A percentile compares a stretch with the other conserved stretches of the same genome.
Evolutionary conservation across 176 grass and related monocot species (phyloP).

Genomic region (Oryza coarctata): DNA sequence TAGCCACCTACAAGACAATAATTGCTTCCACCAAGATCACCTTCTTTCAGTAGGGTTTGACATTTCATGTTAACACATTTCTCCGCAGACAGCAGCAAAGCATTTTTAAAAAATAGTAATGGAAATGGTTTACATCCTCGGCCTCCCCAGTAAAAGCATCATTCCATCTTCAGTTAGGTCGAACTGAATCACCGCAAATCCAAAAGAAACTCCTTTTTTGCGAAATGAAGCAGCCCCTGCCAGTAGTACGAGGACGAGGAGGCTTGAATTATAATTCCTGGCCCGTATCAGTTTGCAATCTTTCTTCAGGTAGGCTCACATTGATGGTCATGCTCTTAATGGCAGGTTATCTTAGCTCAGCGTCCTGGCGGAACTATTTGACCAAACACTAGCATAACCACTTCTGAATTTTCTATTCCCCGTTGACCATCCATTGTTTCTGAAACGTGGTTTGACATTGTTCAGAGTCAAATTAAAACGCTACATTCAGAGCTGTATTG

Average conservation of each 20-base stretch:
- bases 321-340: neutral
- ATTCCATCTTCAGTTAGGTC: neutral
- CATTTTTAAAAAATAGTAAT: too few species aligned
- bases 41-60: neutral
- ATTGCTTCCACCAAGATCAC: neutral
- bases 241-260: conserved; percentile 30
- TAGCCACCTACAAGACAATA: neutral
- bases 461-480: conserved; percentile 5
- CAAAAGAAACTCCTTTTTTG: neutral
- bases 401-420: neutral
- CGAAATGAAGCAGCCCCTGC: neutral
- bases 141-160: too few species aligned
- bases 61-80: neutral
- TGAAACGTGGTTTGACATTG: neutral
- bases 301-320: conserved; percentile 44
- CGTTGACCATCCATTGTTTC: conserved; percentile 1
- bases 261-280: conserved; percentile 21
- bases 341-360: neutral
- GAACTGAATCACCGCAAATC: neutral
- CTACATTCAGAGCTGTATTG: neutral
- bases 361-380: conserved; percentile 5
- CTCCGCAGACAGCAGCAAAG: too few species aligned
- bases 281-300: conserved; percentile 24
- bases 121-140: too few species aligned
- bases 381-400: conserved; percentile 7